These are phyloP conservation scores for Lipomyces starkeyi DNA, from an alignment of 805 yeast species.

Conservation along the genomic window DNA sequence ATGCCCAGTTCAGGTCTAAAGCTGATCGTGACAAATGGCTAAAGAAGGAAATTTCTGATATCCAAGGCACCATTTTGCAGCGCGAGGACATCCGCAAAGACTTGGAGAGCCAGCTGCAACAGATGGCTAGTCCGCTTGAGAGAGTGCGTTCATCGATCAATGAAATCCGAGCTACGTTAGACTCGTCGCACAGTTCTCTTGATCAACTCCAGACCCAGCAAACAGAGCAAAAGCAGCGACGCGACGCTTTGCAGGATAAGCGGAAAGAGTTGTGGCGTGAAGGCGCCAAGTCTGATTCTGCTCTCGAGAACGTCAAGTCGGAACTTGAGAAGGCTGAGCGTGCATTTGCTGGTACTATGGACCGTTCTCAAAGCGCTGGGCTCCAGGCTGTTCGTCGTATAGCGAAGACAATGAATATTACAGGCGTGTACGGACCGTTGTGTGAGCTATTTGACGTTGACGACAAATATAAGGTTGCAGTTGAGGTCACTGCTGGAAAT, in stretches of 20 bases:
- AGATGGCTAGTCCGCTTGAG: slow-evolving; percentile 18
- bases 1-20: slow-evolving; percentile 60
- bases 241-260: slow-evolving; percentile 59
- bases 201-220: slow-evolving; percentile 32
- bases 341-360: slow-evolving; percentile 73
- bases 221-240: slow-evolving; percentile 29
- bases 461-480: slow-evolving; percentile 82
- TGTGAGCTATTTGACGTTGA: slow-evolving; percentile 83
- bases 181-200: slow-evolving; percentile 37
- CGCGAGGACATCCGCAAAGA: slow-evolving; percentile 44
- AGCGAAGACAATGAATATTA: slow-evolving; percentile 61
- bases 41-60: slow-evolving; percentile 53
- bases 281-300: slow-evolving; percentile 67
- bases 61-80: slow-evolving; percentile 45
- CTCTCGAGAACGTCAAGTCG: slow-evolving; percentile 59
- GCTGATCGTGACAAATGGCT: slow-evolving; percentile 75
- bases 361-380: slow-evolving; percentile 70
- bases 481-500: slow-evolving; percentile 87
- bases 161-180: slow-evolving; percentile 30
- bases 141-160: slow-evolving; percentile 31
- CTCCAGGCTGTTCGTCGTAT: slow-evolving; percentile 71
- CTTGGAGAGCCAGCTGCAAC: slow-evolving; percentile 36
- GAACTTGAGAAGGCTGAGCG: slow-evolving; percentile 65
- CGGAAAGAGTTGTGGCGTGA: slow-evolving; percentile 80
- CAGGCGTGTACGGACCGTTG: slow-evolving; percentile 77